phyloP scores from a whole-genome alignment of 805 yeast species.

The Nakazawaea siamensis region DNA sequence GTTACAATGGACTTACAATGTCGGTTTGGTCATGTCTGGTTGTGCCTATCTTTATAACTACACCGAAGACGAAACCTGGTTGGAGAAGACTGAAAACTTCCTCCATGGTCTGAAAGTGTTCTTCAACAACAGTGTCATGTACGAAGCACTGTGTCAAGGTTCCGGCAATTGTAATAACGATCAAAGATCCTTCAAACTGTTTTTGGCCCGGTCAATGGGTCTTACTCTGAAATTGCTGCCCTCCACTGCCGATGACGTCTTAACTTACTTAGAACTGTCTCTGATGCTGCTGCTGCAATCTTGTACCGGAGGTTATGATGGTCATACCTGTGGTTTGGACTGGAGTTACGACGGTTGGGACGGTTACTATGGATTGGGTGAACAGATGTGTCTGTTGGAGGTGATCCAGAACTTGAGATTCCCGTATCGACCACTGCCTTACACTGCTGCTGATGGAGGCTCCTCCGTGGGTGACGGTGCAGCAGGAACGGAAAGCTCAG shows the following conservation, averaged over 20 bases:
- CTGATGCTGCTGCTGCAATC: slow-evolving; percentile 69
- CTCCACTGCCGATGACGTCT: slow-evolving; percentile 36
- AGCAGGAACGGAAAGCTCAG: slow-evolving; percentile 50
- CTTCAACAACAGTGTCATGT: slow-evolving; percentile 37
- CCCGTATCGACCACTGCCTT: slow-evolving; percentile 43
- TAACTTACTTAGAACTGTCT: slow-evolving; percentile 33
- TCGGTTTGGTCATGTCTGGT: slow-evolving; percentile 62
- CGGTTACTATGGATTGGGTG: slow-evolving; percentile 68
- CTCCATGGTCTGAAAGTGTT: slow-evolving; percentile 40
- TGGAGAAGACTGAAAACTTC: slow-evolving; percentile 39
- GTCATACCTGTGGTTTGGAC: slow-evolving; percentile 75
- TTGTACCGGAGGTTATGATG: slow-evolving; percentile 81
- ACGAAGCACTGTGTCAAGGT: slow-evolving; percentile 66
- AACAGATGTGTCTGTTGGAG: slow-evolving; percentile 75
- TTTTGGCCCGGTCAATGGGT: slow-evolving; percentile 57
- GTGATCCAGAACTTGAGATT: slow-evolving; percentile 39
- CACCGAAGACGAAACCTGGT: slow-evolving; percentile 54
- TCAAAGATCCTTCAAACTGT: slow-evolving; percentile 70
- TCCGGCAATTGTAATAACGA: slow-evolving; percentile 54
- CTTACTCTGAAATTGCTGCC: slow-evolving; percentile 57
- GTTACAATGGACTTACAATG: slow-evolving; percentile 70
- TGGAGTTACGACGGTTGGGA: slow-evolving; percentile 64
- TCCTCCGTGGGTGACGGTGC: slow-evolving; percentile 57
- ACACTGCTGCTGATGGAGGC: slow-evolving; percentile 58
- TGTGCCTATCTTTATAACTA: slow-evolving; percentile 59